Evolutionary conservation across 140 eudicot genomes (phyloP), one percentile per base, ranked within the genome.

Genomic region (Ambrosia hybrid): DNA sequence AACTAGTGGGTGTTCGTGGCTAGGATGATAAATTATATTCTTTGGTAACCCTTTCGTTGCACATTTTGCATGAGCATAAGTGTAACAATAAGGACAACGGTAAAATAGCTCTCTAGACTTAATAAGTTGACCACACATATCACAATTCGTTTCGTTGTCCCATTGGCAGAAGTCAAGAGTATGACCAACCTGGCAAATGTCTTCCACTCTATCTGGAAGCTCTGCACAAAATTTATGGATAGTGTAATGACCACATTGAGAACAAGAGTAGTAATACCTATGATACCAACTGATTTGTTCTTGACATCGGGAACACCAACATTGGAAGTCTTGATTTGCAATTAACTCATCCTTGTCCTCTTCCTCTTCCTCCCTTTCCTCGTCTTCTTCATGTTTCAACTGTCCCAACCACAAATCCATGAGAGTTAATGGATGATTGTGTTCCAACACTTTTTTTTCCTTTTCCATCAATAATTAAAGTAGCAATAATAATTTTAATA

Each of bases 201-300:
- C 26, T 62, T 62, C 30, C 49, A 37, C 7, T 16, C 26, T 62
- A 2, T 37, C 49, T 37, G 68, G 49, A 62, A 62, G 68, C 13
- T 62, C 68, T 62, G 5, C 30, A 62, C 68, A 62, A 62, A 62
- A 36, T 6, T 62, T 62, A 62, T 62, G 68, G 5, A 62, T 60
- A 60, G 66, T 9, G 46, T 60, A 60, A 11, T 59, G 9, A 34
- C 46, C 4, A 41, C 66, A 60, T 30, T 4, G 43, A 62, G 5
- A 9, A 37, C 68, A 62, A 43, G 3, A 34, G 30, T 62, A 62
- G 49, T 37, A 62, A 62, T 62, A 37, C 49, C 48, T 62, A 37
- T 62, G 51, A 62, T 36, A 37, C 68, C 49, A 62, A 21, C 2
- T 62, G 68, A 62, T 62, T 62, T 62, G 49, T 62, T 62, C 51